These are phyloP conservation scores for Taphrina wiesneri DNA, from an alignment of 1,139 yeast genomes.

Conservation along the genomic window DNA sequence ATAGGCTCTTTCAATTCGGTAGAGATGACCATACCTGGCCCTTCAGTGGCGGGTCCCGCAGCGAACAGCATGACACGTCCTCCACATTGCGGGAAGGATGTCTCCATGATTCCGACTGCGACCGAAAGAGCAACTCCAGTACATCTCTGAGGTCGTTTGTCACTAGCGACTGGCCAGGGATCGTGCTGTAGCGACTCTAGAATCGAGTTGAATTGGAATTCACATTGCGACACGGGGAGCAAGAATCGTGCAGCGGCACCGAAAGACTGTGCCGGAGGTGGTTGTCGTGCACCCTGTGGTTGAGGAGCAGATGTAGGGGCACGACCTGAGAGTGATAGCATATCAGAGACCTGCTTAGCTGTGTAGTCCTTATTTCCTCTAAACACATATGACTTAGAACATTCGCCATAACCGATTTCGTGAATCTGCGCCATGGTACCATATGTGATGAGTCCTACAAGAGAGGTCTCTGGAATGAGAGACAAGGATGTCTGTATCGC, in stretches of 20 bases:
- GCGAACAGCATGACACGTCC: conserved; percentile 88
- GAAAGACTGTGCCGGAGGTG: conserved; percentile 38
- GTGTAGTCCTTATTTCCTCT: conserved; percentile 90
- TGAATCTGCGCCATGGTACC: conserved; percentile 88
- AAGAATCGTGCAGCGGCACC: conserved; percentile 69
- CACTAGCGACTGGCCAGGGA: conserved; percentile 90
- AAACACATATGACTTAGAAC: conserved; percentile 82
- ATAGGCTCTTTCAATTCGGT: conserved; percentile 91
- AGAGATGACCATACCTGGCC: conserved; percentile 93
- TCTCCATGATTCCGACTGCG: conserved; percentile 79
- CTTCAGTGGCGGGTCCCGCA: conserved; percentile 93
- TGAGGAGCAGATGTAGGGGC: conserved; percentile 46
- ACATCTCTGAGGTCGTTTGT: conserved; percentile 84
- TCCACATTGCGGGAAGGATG: conserved; percentile 84
- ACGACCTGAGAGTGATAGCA: conserved; percentile 58
- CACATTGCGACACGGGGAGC: conserved; percentile 81
- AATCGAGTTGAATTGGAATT: conserved; percentile 77
- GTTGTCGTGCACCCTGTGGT: conserved; percentile 45
- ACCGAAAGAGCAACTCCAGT: conserved; percentile 91
- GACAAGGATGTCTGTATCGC: conserved; percentile 78
- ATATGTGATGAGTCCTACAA: conserved; percentile 86
- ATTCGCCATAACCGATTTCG: conserved; percentile 77
- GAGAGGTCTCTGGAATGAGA: conserved; percentile 87
- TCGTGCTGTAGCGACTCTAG: conserved; percentile 79
- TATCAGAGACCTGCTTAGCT: conserved; percentile 69